phyloP scores from a whole-genome alignment of 495 filamentous ascomycete genomes.

The Sabuloglossum arenarium region DNA sequence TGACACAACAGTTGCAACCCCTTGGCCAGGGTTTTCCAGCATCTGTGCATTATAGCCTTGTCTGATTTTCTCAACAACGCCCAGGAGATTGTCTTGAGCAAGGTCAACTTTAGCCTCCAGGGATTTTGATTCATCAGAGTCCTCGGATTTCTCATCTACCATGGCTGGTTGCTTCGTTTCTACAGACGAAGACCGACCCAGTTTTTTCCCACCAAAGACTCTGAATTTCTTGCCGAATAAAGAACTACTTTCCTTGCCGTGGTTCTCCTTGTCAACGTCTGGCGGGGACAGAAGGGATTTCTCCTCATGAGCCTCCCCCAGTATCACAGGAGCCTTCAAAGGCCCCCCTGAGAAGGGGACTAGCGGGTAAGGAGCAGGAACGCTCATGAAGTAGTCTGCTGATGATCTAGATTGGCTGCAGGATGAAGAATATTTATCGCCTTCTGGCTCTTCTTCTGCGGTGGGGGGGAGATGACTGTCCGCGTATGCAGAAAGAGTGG shows the following conservation, averaged over 20 bases:
- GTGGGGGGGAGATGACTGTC: slow-evolving; percentile 22
- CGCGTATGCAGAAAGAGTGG: background rate
- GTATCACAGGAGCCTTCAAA: background rate
- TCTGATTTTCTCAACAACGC: slow-evolving; percentile 57
- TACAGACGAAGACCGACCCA: slow-evolving; percentile 49
- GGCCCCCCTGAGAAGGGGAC: background rate
- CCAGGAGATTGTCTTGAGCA: slow-evolving; percentile 63
- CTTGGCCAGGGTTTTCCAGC: slow-evolving; percentile 28
- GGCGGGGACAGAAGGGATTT: slow-evolving; percentile 33
- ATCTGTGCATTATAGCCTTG: slow-evolving; percentile 58
- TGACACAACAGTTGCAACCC: slow-evolving; percentile 41
- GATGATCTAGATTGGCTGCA: slow-evolving; percentile 23
- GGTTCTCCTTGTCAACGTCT: slow-evolving; percentile 48
- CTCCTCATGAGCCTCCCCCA: slow-evolving; percentile 10
- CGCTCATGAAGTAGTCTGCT: slow-evolving; percentile 46
- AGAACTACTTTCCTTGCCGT: slow-evolving; percentile 42
- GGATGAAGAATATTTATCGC: slow-evolving; percentile 24
- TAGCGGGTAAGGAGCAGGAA: slow-evolving; percentile 7
- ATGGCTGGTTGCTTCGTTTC: slow-evolving; percentile 48
- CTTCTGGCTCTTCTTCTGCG: slow-evolving; percentile 25
- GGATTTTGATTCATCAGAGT: slow-evolving; percentile 36
- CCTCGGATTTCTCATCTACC: slow-evolving; percentile 65
- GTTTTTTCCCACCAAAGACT: slow-evolving; percentile 64
- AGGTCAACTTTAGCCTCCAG: slow-evolving; percentile 50
- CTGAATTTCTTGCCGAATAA: slow-evolving; percentile 76